Conservation (phyloP, 2,329 filamentous ascomycete genomes). For the Rugonectria rugulosa region DNA sequence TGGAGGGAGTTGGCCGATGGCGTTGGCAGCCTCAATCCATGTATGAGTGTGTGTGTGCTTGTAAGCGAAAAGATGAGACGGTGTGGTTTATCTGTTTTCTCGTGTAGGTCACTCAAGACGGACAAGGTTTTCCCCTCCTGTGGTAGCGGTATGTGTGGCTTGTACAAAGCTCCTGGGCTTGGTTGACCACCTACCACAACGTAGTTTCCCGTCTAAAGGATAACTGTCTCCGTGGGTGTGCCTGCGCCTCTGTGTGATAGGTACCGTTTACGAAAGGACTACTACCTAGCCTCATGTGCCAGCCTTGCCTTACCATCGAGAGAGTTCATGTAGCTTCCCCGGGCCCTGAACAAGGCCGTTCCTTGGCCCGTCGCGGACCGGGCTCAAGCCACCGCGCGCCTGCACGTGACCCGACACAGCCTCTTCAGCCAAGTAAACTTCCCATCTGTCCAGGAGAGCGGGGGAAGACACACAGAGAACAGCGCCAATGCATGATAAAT, state of each 20-base stretch:
- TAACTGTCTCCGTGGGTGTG: conserved; percentile 8
- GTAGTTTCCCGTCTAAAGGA: too few species aligned
- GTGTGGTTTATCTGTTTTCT: not conserved
- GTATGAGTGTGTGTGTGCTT: too few species aligned
- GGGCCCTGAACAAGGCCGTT: not conserved
- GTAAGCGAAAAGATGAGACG: not conserved
- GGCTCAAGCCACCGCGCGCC: conserved; percentile 35
- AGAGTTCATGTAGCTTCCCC: conserved; percentile 12
- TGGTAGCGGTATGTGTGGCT: not conserved
- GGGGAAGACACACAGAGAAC: too few species aligned
- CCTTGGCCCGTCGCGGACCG: conserved; percentile 6
- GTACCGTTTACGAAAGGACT: conserved; percentile 1
- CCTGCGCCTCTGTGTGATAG: conserved; percentile 5
- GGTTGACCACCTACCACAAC: not conserved
- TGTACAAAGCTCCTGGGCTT: not conserved
- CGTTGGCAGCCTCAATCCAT: not conserved
- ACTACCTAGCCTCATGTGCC: conserved; percentile 17
- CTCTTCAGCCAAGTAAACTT: not conserved
- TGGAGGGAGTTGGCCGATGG: conserved; percentile 18
- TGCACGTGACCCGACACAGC: conserved; percentile 36
- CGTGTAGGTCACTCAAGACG: conserved; percentile 1
- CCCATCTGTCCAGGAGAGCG: too few species aligned
- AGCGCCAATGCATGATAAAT: not conserved
- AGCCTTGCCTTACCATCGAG: conserved; percentile 24
- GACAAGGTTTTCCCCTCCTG: not conserved